Base-by-base conservation (phyloP, 2,329 filamentous ascomycete genomes). In the Colletotrichum plurivorum region DNA sequence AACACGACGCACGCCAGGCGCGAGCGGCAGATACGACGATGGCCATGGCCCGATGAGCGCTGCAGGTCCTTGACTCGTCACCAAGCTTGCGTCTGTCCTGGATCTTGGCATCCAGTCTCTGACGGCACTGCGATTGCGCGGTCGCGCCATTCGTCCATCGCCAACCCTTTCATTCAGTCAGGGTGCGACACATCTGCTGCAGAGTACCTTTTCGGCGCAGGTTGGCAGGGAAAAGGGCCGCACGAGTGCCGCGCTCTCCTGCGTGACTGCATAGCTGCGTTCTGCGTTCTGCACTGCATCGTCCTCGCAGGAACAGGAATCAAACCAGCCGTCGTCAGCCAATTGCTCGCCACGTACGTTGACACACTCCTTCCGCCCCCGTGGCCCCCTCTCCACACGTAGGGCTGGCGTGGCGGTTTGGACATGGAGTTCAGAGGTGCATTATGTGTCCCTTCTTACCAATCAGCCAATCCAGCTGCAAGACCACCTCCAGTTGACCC, bases 61-160 rank as follows among this genome's bases (percentile, higher is more conserved):
- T 69, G 63, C 56, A 46, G 46, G 39, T 27, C 41, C 58, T 68
- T 45, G 67, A 69, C 57, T 70, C 53, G 64, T 70, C 67, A 70
- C 64, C 53, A 4, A 48, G 67, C 52, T 70, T 70, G 67, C 67
- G 67, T 70, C 41, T 22, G 51, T 69, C 31, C 31, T 36, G 8
- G 31, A 36, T 36, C 31, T 36, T 36, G 31, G 31, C 31, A 36
- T 36, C 31, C 31, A 8, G 31, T 36, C 31, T 52, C 51, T 63
- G 67, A 54, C 39, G 63, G 63, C 51, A 55, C 52, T 62, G 64
- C n/a, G 63, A 53, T 63, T 70, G 67, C 67, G 67, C 58, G 57
- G 64, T 58, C 49, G 67, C 67, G 46, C 53, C 31, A 45, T 53
- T 58, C 59, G 57, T 18, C 31, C 51, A 57, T 58, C 59, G 57